Evolutionary conservation across 139 green algal species (phyloP).

Genomic region (Chlamydomonas sphaeroides): DNA sequence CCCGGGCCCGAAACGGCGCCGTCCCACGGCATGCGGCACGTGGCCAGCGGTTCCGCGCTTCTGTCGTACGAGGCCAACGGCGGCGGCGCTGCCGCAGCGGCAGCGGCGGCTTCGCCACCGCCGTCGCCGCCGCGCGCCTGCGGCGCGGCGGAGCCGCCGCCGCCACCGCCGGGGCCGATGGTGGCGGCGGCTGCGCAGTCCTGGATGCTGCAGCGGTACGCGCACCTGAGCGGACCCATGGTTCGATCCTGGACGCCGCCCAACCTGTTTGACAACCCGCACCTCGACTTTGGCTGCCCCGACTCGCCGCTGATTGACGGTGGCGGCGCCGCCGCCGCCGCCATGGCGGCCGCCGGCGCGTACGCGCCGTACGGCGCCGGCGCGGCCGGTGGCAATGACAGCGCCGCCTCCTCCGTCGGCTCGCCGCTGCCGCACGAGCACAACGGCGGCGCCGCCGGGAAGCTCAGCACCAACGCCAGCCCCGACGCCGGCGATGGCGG

Average conservation of each 20-base stretch:
- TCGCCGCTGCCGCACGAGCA: too few relatives aligned
- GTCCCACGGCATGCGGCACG: conserved; percentile 5
- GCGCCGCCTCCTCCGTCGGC: too few relatives aligned
- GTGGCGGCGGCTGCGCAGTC: too few relatives aligned
- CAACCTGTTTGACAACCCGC: conserved; percentile 7
- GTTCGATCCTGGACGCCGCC: neutral
- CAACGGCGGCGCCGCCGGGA: too few relatives aligned
- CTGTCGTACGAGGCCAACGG: conserved; percentile 1
- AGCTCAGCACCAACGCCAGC: too few relatives aligned
- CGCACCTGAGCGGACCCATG: neutral
- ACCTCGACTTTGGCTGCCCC: conserved; percentile 16
- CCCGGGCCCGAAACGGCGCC: neutral
- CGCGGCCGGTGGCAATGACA: neutral
- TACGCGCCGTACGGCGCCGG: neutral
- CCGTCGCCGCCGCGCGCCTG: too few relatives aligned
- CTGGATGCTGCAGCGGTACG: too few relatives aligned
- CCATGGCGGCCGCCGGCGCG: neutral
- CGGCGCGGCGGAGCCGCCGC: too few relatives aligned
- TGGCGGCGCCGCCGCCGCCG: neutral
- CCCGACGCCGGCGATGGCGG: too few relatives aligned
- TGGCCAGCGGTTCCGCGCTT: conserved; percentile 28
- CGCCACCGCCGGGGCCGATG: too few relatives aligned
- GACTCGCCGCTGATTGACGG: conserved; percentile 10
- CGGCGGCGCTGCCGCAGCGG: neutral
- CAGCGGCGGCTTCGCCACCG: neutral